Evolutionary conservation across 2,329 filamentous ascomycete species (phyloP), one percentile per base, ranked within the genome.

Genomic region (Colletotrichum paranaense): DNA sequence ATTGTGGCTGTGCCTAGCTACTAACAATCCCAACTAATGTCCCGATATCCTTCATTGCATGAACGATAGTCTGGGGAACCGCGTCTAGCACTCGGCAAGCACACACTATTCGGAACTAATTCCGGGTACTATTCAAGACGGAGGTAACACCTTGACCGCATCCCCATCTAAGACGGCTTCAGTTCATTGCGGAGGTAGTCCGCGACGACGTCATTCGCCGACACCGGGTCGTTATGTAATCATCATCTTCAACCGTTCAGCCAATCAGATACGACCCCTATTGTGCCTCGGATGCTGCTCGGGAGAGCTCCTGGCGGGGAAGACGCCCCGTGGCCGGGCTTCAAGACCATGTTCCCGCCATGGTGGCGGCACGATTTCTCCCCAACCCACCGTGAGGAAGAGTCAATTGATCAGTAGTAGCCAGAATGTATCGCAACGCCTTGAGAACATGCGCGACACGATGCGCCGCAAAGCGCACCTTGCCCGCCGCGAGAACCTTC

Each of bases 401-500:
- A 42, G 14, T 30, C 59, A 63, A 74, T 74, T 58, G 62, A 42
- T 6, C 59, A 38, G 22, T 8, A 30, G 22, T 19, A 12, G 7
- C 8, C 49, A 49, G 53, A 5, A 74, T 74, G 72, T 74, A 64
- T 32, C 58, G 58, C 58, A 59, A 58, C 14, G 67, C 59, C 9
- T 32, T 74, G 63, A 68, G 71, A 30, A 75, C 60, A 38, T 56
- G 67, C 35, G 59, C 62, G 30, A 69, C 62, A 14, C 73, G 57
- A 73, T 68, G 62, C 59, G 72, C 73, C 56, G 67, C 75, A 24
- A 75, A 68, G 63, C 75, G 64, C 38, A 56, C 74, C 55, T 53
- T 75, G 28, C 59, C 64, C 52, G 73, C 70, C 58, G 76, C 74
- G 59, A 78, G 82, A 68, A 76, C 79, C 74, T 85, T 82, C 75